A percentile compares a stretch with the other conserved stretches of the same genome.
Evolutionary conservation across 2,329 filamentous ascomycete species (phyloP).

Genomic region (Fusarium sp.): DNA sequence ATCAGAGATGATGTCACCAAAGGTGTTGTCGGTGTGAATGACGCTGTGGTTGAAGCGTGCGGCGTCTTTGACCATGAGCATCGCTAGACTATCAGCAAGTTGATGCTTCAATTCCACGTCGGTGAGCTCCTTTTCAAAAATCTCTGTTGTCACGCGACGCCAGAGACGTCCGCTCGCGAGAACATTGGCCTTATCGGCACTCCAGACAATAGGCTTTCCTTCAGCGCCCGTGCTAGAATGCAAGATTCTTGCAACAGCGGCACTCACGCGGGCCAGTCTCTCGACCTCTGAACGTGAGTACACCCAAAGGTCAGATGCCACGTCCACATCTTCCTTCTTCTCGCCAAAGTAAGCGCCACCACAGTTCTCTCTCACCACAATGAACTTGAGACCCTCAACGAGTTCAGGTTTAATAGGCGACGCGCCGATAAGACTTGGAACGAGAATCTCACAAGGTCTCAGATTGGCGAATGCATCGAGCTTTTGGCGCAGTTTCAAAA

Average conservation of each 20-base stretch:
- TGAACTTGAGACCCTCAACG: constrained; percentile 60
- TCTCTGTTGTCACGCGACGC: constrained; percentile 56
- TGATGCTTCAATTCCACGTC: constrained; percentile 59
- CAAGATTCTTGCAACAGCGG: constrained; percentile 56
- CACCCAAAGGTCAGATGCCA: constrained; percentile 61
- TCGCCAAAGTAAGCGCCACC: constrained; percentile 63
- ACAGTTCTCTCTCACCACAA: constrained; percentile 63
- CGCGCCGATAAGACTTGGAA: constrained; percentile 54
- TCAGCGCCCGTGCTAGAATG: constrained; percentile 37
- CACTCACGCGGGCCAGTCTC: constrained; percentile 60
- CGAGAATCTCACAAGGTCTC: constrained; percentile 61
- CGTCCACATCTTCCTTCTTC: constrained; percentile 58
- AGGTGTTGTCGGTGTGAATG: constrained; percentile 61
- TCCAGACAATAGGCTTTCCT: constrained; percentile 57
- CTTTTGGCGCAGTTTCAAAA: constrained; percentile 55
- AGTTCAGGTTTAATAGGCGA: constrained; percentile 60
- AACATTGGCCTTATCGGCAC: constrained; percentile 65
- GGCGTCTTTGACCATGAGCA: constrained; percentile 61
- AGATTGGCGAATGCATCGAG: constrained; percentile 64
- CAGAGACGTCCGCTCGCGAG: constrained; percentile 63
- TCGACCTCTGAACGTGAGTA: constrained; percentile 61
- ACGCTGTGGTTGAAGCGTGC: constrained; percentile 60
- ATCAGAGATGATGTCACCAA: constrained; percentile 61
- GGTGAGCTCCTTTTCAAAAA: constrained; percentile 57
- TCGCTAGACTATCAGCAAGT: constrained; percentile 61